Evolutionary conservation across 306 rosid genomes (phyloP).

Genomic region (Ziziphus jujuba): DNA sequence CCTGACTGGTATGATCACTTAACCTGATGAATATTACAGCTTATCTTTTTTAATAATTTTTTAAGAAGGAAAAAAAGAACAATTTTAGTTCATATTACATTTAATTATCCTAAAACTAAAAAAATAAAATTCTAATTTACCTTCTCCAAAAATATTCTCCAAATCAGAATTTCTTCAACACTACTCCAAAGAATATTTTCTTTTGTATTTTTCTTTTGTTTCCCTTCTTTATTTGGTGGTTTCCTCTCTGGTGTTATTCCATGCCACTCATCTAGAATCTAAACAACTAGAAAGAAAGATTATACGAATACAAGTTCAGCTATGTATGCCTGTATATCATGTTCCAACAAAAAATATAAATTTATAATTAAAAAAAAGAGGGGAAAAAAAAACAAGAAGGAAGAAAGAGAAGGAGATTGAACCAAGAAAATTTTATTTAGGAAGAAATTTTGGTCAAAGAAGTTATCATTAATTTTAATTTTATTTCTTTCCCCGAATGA

Average conservation of each 20-base stretch:
- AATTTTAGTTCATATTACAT: not conserved
- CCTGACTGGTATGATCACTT: not conserved
- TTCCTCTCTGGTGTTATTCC: constrained; percentile 36
- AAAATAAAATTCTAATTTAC: constrained; percentile 1
- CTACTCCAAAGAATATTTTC: constrained; percentile 33
- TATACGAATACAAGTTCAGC: constrained; percentile 21
- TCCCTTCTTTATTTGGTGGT: constrained; percentile 10
- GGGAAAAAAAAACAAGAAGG: no score
- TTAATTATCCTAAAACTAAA: not conserved
- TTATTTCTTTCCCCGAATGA: no score
- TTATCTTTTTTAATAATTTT: not conserved
- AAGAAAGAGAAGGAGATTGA: not conserved
- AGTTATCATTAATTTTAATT: no score
- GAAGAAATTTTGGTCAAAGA: no score
- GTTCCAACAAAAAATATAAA: not conserved
- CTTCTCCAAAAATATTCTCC: constrained; percentile 35
- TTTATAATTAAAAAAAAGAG: not conserved
- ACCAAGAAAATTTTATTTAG: not conserved
- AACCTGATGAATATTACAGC: not conserved
- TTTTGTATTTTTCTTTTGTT: constrained; percentile 2
- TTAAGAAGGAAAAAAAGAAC: not conserved
- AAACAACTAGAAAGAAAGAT: constrained; percentile 34
- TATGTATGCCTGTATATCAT: constrained; percentile 8
- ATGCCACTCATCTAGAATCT: constrained; percentile 36
- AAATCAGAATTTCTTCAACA: constrained; percentile 30